Percentiles rank a stretch among this genome's conserved stretches.
These are phyloP conservation scores for Coniochaeta sp. DNA, from an alignment of 2,329 filamentous ascomycete species.

Conservation along the genomic window DNA sequence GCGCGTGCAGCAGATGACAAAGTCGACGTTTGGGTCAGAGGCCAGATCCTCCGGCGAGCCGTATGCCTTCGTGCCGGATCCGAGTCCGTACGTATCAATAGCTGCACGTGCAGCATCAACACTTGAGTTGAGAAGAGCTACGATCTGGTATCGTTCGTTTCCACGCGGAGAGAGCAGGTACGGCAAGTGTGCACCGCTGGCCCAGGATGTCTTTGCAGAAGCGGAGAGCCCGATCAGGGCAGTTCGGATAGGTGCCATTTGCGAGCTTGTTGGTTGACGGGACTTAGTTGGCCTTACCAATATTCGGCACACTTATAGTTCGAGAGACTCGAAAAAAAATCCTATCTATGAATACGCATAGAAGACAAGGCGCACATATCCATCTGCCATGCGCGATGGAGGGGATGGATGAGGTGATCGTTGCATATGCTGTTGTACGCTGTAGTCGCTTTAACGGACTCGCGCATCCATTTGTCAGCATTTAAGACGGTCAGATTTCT, in stretches of 20 bases:
- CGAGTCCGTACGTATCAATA: slow-evolving; percentile 32
- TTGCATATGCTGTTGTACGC: neutral
- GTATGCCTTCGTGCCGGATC: slow-evolving; percentile 35
- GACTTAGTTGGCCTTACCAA: neutral
- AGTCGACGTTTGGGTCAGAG: slow-evolving; percentile 39
- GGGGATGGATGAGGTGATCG: neutral
- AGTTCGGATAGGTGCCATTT: slow-evolving; percentile 43
- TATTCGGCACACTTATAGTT: too few species aligned
- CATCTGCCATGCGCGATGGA: neutral
- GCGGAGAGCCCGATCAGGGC: slow-evolving; percentile 53
- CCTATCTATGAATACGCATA: neutral
- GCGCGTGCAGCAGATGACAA: slow-evolving; percentile 46
- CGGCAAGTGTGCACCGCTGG: slow-evolving; percentile 46
- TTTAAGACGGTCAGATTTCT: neutral
- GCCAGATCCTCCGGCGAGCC: slow-evolving; percentile 36
- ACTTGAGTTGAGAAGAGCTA: slow-evolving; percentile 44
- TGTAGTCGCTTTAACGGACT: neutral
- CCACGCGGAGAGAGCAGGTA: slow-evolving; percentile 43
- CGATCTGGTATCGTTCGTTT: slow-evolving; percentile 35
- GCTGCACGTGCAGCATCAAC: slow-evolving; percentile 33
- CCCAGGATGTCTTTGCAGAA: slow-evolving; percentile 45
- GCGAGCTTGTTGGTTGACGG: neutral
- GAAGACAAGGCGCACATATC: neutral
- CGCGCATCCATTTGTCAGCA: neutral
- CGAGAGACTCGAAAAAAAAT: too few species aligned